Base-by-base conservation (phyloP, 108 stramenopile species). In the Pinguiococcus pyrenoidosus region DNA sequence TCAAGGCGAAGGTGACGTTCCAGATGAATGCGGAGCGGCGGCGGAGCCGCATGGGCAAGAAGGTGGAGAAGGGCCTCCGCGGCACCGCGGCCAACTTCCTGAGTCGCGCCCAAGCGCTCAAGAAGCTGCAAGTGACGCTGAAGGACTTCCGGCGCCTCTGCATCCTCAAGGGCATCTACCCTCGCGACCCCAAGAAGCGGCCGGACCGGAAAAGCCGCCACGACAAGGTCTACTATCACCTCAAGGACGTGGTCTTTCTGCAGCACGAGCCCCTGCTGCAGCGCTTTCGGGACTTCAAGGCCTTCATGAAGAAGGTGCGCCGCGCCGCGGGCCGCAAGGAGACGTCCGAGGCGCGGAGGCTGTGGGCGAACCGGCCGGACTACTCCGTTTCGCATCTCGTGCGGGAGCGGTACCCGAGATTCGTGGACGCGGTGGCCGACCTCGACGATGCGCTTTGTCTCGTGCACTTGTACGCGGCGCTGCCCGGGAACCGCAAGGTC, bases 91-190 rank as follows among this genome's bases (percentile, higher is more conserved):
- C 90, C 35, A 85, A 84, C 51, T 99, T 86, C 79, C 77, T 99
- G 44, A 89, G 89, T 6, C 81, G 97, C 2, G 64, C 83, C 33
- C 67, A 77, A 56, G 86, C 83, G 3, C 60, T 96, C 30, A 83
- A 82, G 37, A 76, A 78, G 54, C 76, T 99, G 18, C 92, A 94
- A 66, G 64, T 99, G 14, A 85, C 85, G 1, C 71, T 99, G 38
- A 84, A 88, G 44, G 97, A 99, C 54, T 99, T 99, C 73, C 81
- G 59, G 28, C 79, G 97, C 37, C 78, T 99, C 3, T 99, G 97
- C 68, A 99, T 99, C 63, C 79, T 99, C 33, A 99, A 99, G 72
- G 97, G 97, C 10, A 81, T 99, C 27, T 99, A 95, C 68, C 97
- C 97, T 6, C 71, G 97, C 23, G 85, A 94, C 34, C 96, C 96